Conservation (phyloP, 257 asterid genomes). For the Anisodus acutangulus region DNA sequence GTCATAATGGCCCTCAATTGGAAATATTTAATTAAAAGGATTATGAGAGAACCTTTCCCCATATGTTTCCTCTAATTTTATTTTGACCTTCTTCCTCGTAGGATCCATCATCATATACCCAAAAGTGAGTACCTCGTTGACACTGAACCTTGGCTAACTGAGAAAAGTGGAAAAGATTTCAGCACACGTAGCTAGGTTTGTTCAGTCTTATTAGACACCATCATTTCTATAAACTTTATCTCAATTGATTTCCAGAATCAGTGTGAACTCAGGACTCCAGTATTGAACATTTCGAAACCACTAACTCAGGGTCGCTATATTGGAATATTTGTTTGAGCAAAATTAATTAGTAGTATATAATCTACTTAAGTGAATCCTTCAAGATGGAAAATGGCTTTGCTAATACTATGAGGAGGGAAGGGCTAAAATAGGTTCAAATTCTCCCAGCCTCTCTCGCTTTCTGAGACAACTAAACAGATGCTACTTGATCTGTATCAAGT, state of each 20-base stretch:
- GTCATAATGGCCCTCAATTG: conserved; percentile 25
- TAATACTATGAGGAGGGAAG: not conserved
- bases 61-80: conserved; percentile 72
- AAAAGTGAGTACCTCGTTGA: conserved; percentile 65
- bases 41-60: conserved; percentile 71
- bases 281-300: not conserved
- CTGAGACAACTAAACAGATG: not conserved
- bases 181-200: conserved; percentile 2
- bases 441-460: conserved; percentile 17
- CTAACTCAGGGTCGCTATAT: not conserved
- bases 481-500: not conserved
- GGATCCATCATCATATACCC: conserved; percentile 89
- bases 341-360: conserved; percentile 16
- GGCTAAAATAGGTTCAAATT: not conserved
- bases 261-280: conserved; percentile 6
- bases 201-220: not conserved
- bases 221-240: not conserved
- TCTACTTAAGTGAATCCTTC: not conserved
- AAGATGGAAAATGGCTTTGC: not conserved
- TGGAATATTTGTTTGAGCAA: conserved; percentile 8
- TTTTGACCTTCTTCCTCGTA: conserved; percentile 93
- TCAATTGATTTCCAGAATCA: not conserved
- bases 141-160: conserved; percentile 83
- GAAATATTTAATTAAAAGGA: conserved; percentile 30
- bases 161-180: conserved; percentile 31